Evolutionary conservation across 2,329 filamentous ascomycete species (phyloP).

Genomic region (Stenocarpella maydis): DNA sequence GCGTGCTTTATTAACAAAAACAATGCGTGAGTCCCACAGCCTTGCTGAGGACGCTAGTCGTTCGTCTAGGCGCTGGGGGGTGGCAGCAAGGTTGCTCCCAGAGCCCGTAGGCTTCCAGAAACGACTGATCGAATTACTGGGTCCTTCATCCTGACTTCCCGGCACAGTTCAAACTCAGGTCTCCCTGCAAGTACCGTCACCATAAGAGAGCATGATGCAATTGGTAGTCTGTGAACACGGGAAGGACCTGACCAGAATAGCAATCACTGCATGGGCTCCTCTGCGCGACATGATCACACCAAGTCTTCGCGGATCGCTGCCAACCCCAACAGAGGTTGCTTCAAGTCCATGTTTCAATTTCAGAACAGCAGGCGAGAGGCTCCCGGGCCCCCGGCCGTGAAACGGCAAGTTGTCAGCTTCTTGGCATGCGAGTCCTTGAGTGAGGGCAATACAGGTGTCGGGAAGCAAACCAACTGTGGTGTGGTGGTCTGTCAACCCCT

Average conservation of each 20-base stretch:
- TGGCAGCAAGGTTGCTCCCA: slow-evolving; percentile 27
- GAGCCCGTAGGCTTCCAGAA: slow-evolving; percentile 30
- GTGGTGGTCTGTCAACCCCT: slow-evolving; percentile 12
- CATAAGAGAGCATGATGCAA: slow-evolving; percentile 27
- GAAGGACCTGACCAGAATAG: slow-evolving; percentile 16
- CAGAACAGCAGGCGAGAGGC: slow-evolving; percentile 14
- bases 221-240: slow-evolving; percentile 8
- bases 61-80: slow-evolving; percentile 15
- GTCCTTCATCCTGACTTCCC: slow-evolving; percentile 25
- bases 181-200: slow-evolving; percentile 29
- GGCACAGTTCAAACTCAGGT: slow-evolving; percentile 27
- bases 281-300: slow-evolving; percentile 15
- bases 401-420: background rate
- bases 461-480: background rate
- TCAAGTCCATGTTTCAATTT: slow-evolving; percentile 20
- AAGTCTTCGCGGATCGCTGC: slow-evolving; percentile 5
- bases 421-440: background rate
- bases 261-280: slow-evolving; percentile 7
- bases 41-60: slow-evolving; percentile 12
- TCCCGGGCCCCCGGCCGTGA: background rate
- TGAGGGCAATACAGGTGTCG: background rate
- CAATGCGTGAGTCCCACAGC: slow-evolving; percentile 19
- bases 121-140: slow-evolving; percentile 23
- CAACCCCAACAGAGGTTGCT: slow-evolving; percentile 12
- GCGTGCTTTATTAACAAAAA: background rate